Conservation (phyloP, 257 asterid genomes). For the Petunia axillaris region DNA sequence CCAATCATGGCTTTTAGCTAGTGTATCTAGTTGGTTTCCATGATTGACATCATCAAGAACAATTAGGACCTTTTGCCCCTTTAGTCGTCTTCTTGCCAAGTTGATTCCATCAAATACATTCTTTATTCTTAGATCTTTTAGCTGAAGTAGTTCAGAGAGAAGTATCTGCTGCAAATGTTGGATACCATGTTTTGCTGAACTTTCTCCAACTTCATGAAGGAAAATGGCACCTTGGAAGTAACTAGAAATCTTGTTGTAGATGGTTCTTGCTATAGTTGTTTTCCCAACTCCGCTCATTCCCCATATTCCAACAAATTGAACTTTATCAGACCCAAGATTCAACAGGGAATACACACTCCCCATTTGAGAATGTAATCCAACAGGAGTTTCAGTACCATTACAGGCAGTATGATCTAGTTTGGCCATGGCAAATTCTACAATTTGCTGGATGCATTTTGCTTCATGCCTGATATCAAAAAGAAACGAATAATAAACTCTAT, state of each 20-base stretch:
- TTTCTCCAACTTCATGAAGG: slow-evolving; percentile 31
- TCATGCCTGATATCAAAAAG: slow-evolving; percentile 14
- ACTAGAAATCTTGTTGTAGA: slow-evolving; percentile 15
- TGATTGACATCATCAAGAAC: slow-evolving; percentile 37
- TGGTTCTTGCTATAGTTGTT: slow-evolving; percentile 28
- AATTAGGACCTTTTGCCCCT: slow-evolving; percentile 26
- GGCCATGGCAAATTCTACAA: neutral
- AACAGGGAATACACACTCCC: slow-evolving; percentile 22
- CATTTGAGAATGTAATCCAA: slow-evolving; percentile 26
- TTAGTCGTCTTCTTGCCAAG: neutral
- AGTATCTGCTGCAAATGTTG: slow-evolving; percentile 27
- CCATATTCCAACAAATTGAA: slow-evolving; percentile 26
- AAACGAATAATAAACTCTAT: neutral
- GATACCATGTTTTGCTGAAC: slow-evolving; percentile 25
- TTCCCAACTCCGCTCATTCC: slow-evolving; percentile 33
- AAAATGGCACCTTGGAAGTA: slow-evolving; percentile 23
- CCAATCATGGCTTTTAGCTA: slow-evolving; percentile 27
- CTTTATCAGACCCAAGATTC: slow-evolving; percentile 22
- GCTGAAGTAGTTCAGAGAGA: slow-evolving; percentile 27
- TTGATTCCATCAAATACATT: slow-evolving; percentile 2
- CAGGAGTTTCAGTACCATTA: neutral
- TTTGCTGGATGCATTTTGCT: slow-evolving; percentile 10
- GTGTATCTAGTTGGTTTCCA: slow-evolving; percentile 18
- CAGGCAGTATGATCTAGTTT: neutral
- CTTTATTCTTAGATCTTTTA: slow-evolving; percentile 12